Base-by-base conservation (phyloP, 495 filamentous ascomycete genomes). In the Aspergillus cristatus region DNA sequence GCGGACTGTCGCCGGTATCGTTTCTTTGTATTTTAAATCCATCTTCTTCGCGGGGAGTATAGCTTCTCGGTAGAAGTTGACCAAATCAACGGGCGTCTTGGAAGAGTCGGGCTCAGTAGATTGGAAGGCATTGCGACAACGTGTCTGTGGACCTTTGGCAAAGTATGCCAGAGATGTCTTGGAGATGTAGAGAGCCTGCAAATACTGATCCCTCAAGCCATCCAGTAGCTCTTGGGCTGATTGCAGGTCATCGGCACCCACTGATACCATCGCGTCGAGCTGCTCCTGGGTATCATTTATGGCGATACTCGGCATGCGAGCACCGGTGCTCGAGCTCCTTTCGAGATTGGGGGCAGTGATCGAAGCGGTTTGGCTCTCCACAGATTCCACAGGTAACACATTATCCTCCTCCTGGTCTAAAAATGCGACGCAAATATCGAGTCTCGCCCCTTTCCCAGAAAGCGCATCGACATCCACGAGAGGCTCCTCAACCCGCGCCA, bases 131-230 rank as follows among this genome's bases (percentile, higher is more conserved):
- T 79, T 81, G 37, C 91, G 74, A 14, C 85, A 86, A 49, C 87
- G 75, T n/a, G 93, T 84, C 14, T 97, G 68, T 3, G 91, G 87
- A 1, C 91, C 91, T 67, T 98, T 98, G 14, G 90, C 84, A 67
- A 97, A 98, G 56, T 95, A 98, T 45, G 90, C 93, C 48, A 97
- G 63, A 10, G 91, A 91, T 15, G 86, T 82, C 79, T 88, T 91
- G 6, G 91, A 91, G 29, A 86, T 68, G 63, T 96, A 97, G n/a
- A 97, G 68, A 13, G 83, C 77, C 32, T 96, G 84, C 32, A 86
- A 59, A 63, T 96, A 96, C 44, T 95, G 86, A 18, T 63, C 71
- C 39, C 78, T 67, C 48, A 89, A 74, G 40, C 70, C 80, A 32
- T 79, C 74, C 40, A 84, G 72, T 5, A 84, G 72, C 25, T 78